Base-by-base conservation (phyloP, 176 grass and related monocot species). In the Musa beccarii region DNA sequence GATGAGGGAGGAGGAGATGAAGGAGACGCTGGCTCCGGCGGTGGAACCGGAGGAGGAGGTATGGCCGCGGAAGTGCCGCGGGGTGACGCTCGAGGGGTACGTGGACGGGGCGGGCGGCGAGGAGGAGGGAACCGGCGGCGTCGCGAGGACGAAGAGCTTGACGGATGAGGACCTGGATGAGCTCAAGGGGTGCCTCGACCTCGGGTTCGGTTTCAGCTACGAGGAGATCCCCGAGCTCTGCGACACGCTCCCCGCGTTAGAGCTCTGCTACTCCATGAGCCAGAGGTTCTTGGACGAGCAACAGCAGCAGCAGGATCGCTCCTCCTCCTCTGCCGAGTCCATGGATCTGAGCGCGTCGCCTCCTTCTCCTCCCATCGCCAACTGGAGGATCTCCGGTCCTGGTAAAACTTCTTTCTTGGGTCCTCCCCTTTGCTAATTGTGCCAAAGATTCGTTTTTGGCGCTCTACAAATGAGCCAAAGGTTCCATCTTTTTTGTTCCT, bases 231-330 rank as follows among this genome's bases (percentile, higher is more conserved):
- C 13, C 57, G 57, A 62, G 57, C 13, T 62, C 10, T 17, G 13
- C 12, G 20, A 17, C 57, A 17, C 57, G 57, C 57, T 62, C 57
- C 10, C 57, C 2, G 57, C 57, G 57, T n/a, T 62, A n/a, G 57
- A 62, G 13, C 57, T 62, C 12, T 62, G 57, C 57, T 62, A 62
- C 57, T 62, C 57, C 57, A 62, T 62, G 57, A 62, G 57, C 57
- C 13, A 62, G 20, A 62, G 57, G 57, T 62, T 62, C 57, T 17
- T 62, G 57, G 57, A 62, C 13, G 57, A 62, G 57, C 57, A 62
- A n/a, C 57, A 62, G 13, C 57, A 62, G 9, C 57, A 62, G 6
- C 57, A 17, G 10, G 57, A 62, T 62, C 57, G 57, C 57, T 62
- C 12, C 17, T 62, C 57, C 57, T 62, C 57, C 57, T 62, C 57